These are phyloP conservation scores for Xylariales sp. DNA, from an alignment of 2,329 filamentous ascomycete species.

Conservation along the genomic window DNA sequence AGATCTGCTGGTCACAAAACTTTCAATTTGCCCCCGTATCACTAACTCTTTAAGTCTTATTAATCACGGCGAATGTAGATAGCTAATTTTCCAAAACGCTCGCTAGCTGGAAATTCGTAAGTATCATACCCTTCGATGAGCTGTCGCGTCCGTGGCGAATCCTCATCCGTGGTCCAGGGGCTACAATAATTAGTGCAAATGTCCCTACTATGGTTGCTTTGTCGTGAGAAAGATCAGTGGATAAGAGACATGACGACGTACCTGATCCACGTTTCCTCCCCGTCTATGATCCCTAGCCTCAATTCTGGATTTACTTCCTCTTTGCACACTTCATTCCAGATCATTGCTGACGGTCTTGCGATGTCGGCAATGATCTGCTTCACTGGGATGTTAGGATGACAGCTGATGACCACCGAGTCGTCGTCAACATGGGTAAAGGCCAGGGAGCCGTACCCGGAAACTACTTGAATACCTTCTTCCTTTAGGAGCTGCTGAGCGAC, in stretches of 20 bases:
- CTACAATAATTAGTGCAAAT: background rate
- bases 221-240: no score
- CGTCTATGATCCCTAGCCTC: background rate
- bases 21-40: no score
- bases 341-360: constrained; percentile 4
- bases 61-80: constrained; percentile 1
- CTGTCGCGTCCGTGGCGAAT: constrained; percentile 1
- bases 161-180: constrained; percentile 1
- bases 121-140: constrained; percentile 1
- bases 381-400: background rate
- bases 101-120: background rate
- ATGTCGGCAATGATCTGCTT: constrained; percentile 5
- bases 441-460: background rate
- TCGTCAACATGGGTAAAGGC: constrained; percentile 4
- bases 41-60: no score
- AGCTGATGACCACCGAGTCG: background rate
- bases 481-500: background rate
- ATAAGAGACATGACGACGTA: no score
- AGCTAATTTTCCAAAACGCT: background rate
- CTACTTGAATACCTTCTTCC: background rate
- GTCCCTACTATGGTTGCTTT: background rate
- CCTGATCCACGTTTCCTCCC: background rate
- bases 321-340: background rate
- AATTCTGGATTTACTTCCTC: background rate
- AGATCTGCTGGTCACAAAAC: no score